Evolutionary conservation across 2,329 filamentous ascomycete genomes (phyloP), one percentile per base, ranked within the genome.

Genomic region (Coniochaeta prunicola): DNA sequence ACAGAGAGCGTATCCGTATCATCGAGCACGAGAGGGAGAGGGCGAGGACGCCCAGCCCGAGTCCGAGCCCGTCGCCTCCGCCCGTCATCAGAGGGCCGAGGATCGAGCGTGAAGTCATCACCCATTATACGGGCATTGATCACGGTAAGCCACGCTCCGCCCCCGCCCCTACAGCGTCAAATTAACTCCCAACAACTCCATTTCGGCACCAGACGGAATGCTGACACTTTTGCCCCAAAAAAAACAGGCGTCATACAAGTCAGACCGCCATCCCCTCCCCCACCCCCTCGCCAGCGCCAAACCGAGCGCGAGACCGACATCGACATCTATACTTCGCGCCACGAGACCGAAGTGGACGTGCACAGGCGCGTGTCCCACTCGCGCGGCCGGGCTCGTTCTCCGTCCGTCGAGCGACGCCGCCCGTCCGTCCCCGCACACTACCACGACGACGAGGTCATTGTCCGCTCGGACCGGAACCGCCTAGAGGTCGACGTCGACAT

Each of bases 21-120:
- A 67, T 83, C 42, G 75, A 82, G 64, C 74, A 73, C 56, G 76
- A 80, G 64, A 73, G 73, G 57, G 76, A 80, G 60, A 71, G 71
- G 45, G 74, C 78, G 64, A 74, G 76, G 57, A 60, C 71, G 59
- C 75, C 76, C 3, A 75, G 76, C 9, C 76, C 80, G 21, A 73
- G 74, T 71, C 72, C 76, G 59, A 80, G 80, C 12, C 77, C 77
- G 17, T 71, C 79, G 21, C 78, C 80, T n/a, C 83, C 82, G 50
- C 85, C 84, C 63, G 80, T 89, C 50, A 87, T 94, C 66, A 82
- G 85, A 45, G 86, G 87, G 21, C 91, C 91, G 34, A 89, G 88
- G 0, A 91, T 96, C 65, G 90, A 93, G 73, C 86, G 93, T 68
- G 90, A 96, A 69, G 86, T 96, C 60, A 92, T 96, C 64, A 96